A percentile compares a stretch with the other conserved stretches of the same genome.
Evolutionary conservation across 2,329 filamentous ascomycete genomes (phyloP).

Genomic region (Apiospora saccharicola): DNA sequence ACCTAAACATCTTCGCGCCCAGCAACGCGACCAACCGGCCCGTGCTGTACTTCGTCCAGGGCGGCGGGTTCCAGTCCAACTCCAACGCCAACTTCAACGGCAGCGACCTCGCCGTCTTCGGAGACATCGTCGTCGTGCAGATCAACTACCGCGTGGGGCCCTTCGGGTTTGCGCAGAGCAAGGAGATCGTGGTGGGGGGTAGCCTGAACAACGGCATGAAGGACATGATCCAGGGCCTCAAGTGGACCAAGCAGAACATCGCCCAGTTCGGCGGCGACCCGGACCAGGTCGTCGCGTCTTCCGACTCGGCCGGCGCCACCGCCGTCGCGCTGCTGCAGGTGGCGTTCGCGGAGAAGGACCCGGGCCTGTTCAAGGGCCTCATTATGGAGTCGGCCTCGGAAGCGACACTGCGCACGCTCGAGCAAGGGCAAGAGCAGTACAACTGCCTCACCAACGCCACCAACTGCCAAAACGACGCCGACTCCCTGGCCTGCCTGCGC

Average conservation of each 20-base stretch:
- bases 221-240: constrained; percentile 70
- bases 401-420: constrained; percentile 48
- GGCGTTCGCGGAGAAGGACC: constrained; percentile 55
- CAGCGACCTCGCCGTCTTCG: constrained; percentile 61
- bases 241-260: constrained; percentile 73
- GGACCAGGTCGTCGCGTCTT: constrained; percentile 68
- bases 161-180: constrained; percentile 71
- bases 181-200: constrained; percentile 50
- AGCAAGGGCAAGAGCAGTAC: constrained; percentile 56
- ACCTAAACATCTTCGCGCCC: constrained; percentile 68
- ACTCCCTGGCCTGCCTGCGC: constrained; percentile 53
- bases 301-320: constrained; percentile 69
- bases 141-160: constrained; percentile 78
- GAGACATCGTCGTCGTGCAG: constrained; percentile 70
- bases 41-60: constrained; percentile 64
- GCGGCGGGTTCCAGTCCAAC: constrained; percentile 62
- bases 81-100: constrained; percentile 62
- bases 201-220: constrained; percentile 69
- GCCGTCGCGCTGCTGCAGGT: constrained; percentile 67
- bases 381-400: constrained; percentile 56
- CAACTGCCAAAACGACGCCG: constrained; percentile 42
- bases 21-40: constrained; percentile 60
- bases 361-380: constrained; percentile 54
- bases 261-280: constrained; percentile 71
- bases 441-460: constrained; percentile 50